phyloP scores from a whole-genome alignment of 1,139 yeast genomes.

The Blastobotrys buckinghamii region DNA sequence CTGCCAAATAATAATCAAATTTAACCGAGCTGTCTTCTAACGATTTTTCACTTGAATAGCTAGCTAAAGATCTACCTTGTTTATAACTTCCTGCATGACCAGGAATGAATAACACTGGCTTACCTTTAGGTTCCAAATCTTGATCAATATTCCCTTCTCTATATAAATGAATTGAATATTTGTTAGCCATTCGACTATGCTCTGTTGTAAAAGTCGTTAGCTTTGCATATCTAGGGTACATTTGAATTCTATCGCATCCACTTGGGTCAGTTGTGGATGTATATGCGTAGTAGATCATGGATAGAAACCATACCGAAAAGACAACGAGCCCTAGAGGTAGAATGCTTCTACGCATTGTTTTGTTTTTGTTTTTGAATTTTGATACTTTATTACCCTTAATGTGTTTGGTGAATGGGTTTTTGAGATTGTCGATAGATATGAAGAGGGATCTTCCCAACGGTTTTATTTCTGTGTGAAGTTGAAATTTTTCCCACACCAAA shows the following conservation, averaged over 20 bases:
- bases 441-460: too few species aligned
- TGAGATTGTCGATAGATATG: too few species aligned
- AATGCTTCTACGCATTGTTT: slow-evolving; percentile 4
- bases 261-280: slow-evolving; percentile 18
- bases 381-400: too few species aligned
- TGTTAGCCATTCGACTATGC: slow-evolving; percentile 68
- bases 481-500: too few species aligned
- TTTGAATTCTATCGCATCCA: slow-evolving; percentile 44
- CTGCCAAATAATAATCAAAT: slow-evolving; percentile 65
- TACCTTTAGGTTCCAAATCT: slow-evolving; percentile 49
- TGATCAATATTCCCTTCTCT: slow-evolving; percentile 46
- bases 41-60: slow-evolving; percentile 31
- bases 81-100: slow-evolving; percentile 95
- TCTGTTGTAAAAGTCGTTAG: slow-evolving; percentile 48
- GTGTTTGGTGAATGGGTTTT: too few species aligned
- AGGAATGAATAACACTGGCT: slow-evolving; percentile 88
- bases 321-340: slow-evolving; percentile 5
- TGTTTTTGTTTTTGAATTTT: not conserved
- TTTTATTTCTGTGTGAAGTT: too few species aligned
- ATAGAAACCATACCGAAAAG: slow-evolving; percentile 9
- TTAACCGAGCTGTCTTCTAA: slow-evolving; percentile 33
- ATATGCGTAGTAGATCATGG: slow-evolving; percentile 16
- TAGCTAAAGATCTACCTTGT: slow-evolving; percentile 89
- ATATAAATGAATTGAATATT: slow-evolving; percentile 75
- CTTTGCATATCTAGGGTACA: slow-evolving; percentile 28